A percentile compares a stretch with the other conserved stretches of the same genome.
These are phyloP conservation scores for Calophaca sinica DNA, from an alignment of 306 rosid species.

Conservation along the genomic window DNA sequence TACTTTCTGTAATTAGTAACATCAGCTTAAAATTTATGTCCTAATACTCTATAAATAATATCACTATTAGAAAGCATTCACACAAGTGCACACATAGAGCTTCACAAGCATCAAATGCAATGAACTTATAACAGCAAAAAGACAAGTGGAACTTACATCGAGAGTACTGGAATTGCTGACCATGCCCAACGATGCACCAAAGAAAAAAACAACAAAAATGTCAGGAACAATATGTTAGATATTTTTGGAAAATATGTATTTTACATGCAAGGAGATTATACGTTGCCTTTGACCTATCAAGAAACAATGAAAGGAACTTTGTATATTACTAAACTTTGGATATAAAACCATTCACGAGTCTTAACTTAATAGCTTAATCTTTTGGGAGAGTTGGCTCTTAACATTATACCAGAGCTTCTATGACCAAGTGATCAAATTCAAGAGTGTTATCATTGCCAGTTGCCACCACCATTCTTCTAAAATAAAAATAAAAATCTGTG, in stretches of 20 bases:
- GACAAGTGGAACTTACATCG: constrained; percentile 75
- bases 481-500: neutral
- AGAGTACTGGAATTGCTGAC: constrained; percentile 98
- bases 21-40: constrained; percentile 24
- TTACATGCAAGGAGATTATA: constrained; percentile 18
- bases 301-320: neutral
- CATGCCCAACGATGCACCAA: constrained; percentile 54
- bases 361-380: constrained; percentile 14
- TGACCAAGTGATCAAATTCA: constrained; percentile 2
- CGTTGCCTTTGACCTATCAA: constrained; percentile 23
- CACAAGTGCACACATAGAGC: constrained; percentile 27
- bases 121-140: constrained; percentile 35
- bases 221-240: constrained; percentile 59
- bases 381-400: constrained; percentile 15
- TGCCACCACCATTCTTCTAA: neutral
- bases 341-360: neutral
- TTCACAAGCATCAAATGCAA: constrained; percentile 33
- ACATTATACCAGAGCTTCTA: neutral
- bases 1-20: constrained; percentile 22
- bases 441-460: neutral
- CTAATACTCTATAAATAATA: constrained; percentile 16
- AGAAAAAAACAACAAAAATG: constrained; percentile 39
- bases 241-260: neutral
- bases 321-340: neutral
- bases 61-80: constrained; percentile 11